A percentile compares a stretch with the other conserved stretches of the same genome.
phyloP scores from a whole-genome alignment of 176 grass and related monocot species.

The Hyparrhenia diplandra region DNA sequence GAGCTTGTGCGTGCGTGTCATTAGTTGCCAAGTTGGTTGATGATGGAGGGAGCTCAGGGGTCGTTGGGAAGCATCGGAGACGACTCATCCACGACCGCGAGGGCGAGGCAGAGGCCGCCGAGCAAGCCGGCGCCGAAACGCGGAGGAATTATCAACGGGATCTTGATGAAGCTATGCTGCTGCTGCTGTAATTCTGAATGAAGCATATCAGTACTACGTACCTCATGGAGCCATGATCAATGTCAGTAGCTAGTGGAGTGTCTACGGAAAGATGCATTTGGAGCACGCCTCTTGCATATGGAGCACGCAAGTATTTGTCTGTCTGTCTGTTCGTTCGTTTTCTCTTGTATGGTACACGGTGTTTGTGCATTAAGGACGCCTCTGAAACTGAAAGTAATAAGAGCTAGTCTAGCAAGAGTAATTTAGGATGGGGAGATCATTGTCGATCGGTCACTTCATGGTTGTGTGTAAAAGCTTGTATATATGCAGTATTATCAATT shows the following conservation, averaged over 20 bases:
- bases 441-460: too few relatives aligned
- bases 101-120: background rate
- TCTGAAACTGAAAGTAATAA: background rate
- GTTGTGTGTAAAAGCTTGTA: too few relatives aligned
- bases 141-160: background rate
- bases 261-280: too few relatives aligned
- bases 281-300: background rate
- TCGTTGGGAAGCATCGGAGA: background rate
- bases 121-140: background rate
- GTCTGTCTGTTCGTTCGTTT: too few relatives aligned
- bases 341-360: background rate
- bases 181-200: background rate
- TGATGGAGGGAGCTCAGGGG: constrained; percentile 2
- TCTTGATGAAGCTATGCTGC: background rate
- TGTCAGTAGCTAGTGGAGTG: too few relatives aligned
- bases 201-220: background rate
- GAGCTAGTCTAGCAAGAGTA: too few relatives aligned
- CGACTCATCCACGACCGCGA: background rate
- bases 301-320: too few relatives aligned
- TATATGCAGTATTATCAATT: too few relatives aligned
- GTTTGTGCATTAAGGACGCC: background rate
- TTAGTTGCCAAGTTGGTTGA: background rate
- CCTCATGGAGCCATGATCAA: too few relatives aligned
- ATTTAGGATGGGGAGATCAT: too few relatives aligned
- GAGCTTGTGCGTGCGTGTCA: background rate